These are phyloP conservation scores for Coniochaeta sp. DNA, from an alignment of 2,329 filamentous ascomycete genomes.

Conservation along the genomic window DNA sequence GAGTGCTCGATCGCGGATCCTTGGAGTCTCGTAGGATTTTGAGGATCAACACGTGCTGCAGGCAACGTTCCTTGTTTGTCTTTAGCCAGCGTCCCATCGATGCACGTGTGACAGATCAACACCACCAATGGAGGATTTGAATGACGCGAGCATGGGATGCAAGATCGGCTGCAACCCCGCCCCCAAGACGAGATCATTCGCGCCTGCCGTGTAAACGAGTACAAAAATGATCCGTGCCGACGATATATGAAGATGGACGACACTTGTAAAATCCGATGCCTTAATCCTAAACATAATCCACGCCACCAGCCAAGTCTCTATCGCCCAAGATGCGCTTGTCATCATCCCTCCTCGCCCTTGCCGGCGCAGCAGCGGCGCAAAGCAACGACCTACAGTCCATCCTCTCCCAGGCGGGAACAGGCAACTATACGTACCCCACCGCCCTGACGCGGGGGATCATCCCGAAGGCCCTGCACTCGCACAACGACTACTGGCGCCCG, in stretches of 20 bases:
- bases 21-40: neutral
- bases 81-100: neutral
- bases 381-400: constrained; percentile 5
- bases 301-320: neutral
- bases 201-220: neutral
- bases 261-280: no score
- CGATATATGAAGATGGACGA: neutral
- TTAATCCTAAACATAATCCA: neutral
- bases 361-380: neutral
- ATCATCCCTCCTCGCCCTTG: neutral
- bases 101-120: neutral
- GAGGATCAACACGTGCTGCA: neutral
- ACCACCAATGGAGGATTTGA: neutral
- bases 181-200: neutral
- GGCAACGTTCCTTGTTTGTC: neutral
- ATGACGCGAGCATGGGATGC: neutral
- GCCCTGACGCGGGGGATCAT: constrained; percentile 45
- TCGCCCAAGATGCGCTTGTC: neutral
- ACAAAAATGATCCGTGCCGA: neutral
- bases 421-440: constrained; percentile 38
- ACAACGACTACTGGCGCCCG: constrained; percentile 65
- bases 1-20: neutral
- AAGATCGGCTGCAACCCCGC: neutral
- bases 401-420: constrained; percentile 17
- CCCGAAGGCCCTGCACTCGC: constrained; percentile 55